Evolutionary conservation across 2,329 filamentous ascomycete genomes (phyloP).

Genomic region (Rugonectria rugulosa): DNA sequence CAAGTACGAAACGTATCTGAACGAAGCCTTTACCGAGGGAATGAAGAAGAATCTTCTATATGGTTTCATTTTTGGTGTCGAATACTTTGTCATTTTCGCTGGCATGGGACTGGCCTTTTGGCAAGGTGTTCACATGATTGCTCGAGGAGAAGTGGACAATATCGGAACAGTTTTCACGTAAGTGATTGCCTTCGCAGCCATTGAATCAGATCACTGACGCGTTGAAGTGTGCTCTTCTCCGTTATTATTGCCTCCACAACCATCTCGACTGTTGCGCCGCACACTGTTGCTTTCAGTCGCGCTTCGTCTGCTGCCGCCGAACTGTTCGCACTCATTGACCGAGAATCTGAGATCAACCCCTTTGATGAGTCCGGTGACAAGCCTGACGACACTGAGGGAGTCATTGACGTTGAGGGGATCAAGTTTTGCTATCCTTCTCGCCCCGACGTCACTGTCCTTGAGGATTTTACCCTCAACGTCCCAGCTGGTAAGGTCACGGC

Average conservation of each 20-base stretch:
- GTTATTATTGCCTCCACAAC: slow-evolving; percentile 48
- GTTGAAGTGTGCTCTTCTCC: slow-evolving; percentile 46
- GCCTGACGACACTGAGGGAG: slow-evolving; percentile 36
- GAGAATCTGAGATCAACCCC: slow-evolving; percentile 46
- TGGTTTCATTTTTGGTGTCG: slow-evolving; percentile 47
- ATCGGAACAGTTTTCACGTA: slow-evolving; percentile 51
- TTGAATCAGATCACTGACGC: neutral
- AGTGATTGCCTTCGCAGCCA: neutral
- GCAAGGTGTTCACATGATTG: slow-evolving; percentile 51
- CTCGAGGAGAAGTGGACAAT: slow-evolving; percentile 45
- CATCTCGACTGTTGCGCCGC: slow-evolving; percentile 46
- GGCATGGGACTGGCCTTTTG: slow-evolving; percentile 55
- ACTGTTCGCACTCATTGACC: slow-evolving; percentile 48
- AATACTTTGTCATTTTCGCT: slow-evolving; percentile 51
- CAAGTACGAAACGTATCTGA: slow-evolving; percentile 50
- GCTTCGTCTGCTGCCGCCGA: slow-evolving; percentile 46
- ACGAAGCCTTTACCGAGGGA: slow-evolving; percentile 45
- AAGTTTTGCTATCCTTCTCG: slow-evolving; percentile 52
- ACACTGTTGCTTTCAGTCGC: slow-evolving; percentile 47
- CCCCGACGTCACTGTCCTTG: slow-evolving; percentile 48
- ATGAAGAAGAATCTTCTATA: slow-evolving; percentile 49
- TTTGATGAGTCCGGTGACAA: slow-evolving; percentile 39
- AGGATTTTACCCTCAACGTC: slow-evolving; percentile 49
- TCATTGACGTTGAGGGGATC: slow-evolving; percentile 47
- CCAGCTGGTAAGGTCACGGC: slow-evolving; percentile 52